phyloP scores from a whole-genome alignment of 2,329 filamentous ascomycete species.

The Fusarium pininemorale region DNA sequence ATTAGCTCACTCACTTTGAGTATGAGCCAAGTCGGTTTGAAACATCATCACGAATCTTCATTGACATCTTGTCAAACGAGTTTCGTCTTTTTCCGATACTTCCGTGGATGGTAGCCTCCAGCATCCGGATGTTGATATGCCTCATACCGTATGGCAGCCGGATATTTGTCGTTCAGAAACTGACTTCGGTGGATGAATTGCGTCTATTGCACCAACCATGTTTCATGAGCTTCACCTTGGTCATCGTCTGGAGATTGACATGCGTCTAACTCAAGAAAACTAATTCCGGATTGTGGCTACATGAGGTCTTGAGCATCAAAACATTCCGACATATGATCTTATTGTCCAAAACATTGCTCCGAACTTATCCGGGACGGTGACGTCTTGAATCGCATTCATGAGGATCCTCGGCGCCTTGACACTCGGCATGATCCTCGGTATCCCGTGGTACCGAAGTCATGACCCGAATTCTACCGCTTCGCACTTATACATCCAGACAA shows the following conservation, averaged over 20 bases:
- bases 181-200: conserved; percentile 5
- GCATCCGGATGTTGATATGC: background rate
- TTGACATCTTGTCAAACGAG: background rate
- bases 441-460: conserved; percentile 31
- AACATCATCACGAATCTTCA: background rate
- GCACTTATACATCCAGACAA: conserved; percentile 24
- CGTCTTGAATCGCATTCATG: conserved; percentile 26
- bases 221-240: conserved; percentile 25
- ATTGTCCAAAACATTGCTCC: conserved; percentile 12
- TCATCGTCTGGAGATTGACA: conserved; percentile 30
- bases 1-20: background rate
- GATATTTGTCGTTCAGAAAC: background rate
- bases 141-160: background rate
- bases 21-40: background rate
- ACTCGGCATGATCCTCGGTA: conserved; percentile 38
- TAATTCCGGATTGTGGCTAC: conserved; percentile 37
- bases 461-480: conserved; percentile 24
- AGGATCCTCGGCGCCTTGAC: conserved; percentile 31
- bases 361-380: conserved; percentile 28
- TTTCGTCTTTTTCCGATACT: conserved; percentile 4
- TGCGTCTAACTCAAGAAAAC: conserved; percentile 11
- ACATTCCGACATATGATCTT: conserved; percentile 23
- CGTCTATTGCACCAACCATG: conserved; percentile 11
- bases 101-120: background rate
- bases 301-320: background rate